Base-by-base conservation (phyloP, 1,139 yeast species). In the Yamadazyma dendronema region DNA sequence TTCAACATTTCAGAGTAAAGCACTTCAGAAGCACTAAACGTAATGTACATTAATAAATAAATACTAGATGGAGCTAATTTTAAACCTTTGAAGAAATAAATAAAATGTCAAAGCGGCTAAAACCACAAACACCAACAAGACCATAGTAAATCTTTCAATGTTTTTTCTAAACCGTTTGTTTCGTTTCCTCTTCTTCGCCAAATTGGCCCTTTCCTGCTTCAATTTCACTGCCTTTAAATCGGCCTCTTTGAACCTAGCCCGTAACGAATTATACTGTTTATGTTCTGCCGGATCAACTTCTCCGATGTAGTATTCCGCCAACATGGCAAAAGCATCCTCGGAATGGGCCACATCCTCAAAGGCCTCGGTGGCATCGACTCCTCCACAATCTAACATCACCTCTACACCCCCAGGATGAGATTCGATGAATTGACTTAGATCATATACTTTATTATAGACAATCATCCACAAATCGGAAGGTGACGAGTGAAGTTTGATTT, bases 391-490 rank as follows among this genome's bases (percentile, higher is more conserved):
- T 43, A 77, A 60, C 31, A 83, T 58, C 4, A 82, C 84, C 46
- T 80, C 87, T 0, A 76, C 72, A 2, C 89, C 89, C 4, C 89
- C 90, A 1, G 89, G 88, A 51, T 83, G 90, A 1, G 60, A 59
- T 3, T 58, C 61, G 3, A 77, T 54, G 34, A 80, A 67, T 4
- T 55, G 46, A 2, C 83, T 74, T 4, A 81, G 67, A 47, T 82
- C 74, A 52, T 81, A 83, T 0, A 82, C 84, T 38, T 75, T 72
- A 37, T 76, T 79, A 48, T 79, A 81, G 3, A 82, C 65, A 3
- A 80, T 67, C 80, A 82, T 81, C 88, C 87, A 82, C 33, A 81
- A 54, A 49, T 81, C 81, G 15, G 68, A 66, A 2, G 70, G 65
- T 1, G 57, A 47, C 21, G 64, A 65, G 52, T 79, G 85, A 15